phyloP scores from a whole-genome alignment of 2,329 filamentous ascomycete genomes.

The Cercospora sp. region DNA sequence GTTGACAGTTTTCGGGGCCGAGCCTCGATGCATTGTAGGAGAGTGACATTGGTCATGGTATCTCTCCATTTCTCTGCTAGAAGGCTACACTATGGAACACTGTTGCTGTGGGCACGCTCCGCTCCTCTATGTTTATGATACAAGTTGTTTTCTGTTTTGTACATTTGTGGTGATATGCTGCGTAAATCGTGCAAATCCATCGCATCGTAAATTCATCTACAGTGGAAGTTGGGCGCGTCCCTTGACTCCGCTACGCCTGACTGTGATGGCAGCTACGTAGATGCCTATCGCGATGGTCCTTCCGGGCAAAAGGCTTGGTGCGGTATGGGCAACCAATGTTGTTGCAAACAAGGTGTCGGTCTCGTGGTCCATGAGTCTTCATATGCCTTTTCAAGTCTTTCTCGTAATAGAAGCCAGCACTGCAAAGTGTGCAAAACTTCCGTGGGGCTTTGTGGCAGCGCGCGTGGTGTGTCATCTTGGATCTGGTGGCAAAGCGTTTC shows the following conservation, averaged over 20 bases:
- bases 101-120: background rate
- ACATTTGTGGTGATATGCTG: background rate
- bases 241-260: background rate
- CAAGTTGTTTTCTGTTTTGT: too few relatives aligned
- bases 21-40: too few relatives aligned
- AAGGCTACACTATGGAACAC: background rate
- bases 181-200: background rate
- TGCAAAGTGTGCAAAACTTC: background rate
- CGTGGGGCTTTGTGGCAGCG: conserved; percentile 3
- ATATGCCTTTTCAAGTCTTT: conserved; percentile 14
- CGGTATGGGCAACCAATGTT: conserved; percentile 10
- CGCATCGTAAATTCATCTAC: background rate
- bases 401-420: conserved; percentile 2
- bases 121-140: background rate
- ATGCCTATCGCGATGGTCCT: conserved; percentile 10
- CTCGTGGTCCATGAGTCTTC: conserved; percentile 10
- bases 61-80: too few relatives aligned
- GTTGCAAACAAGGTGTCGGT: conserved; percentile 13
- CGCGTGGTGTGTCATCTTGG: conserved; percentile 8
- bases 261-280: background rate
- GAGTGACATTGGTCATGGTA: too few relatives aligned
- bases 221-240: background rate
- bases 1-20: background rate
- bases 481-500: background rate
- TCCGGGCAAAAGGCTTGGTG: conserved; percentile 10